Evolutionary conservation across 2,329 filamentous ascomycete genomes (phyloP).

Genomic region (Cadophora sp.): DNA sequence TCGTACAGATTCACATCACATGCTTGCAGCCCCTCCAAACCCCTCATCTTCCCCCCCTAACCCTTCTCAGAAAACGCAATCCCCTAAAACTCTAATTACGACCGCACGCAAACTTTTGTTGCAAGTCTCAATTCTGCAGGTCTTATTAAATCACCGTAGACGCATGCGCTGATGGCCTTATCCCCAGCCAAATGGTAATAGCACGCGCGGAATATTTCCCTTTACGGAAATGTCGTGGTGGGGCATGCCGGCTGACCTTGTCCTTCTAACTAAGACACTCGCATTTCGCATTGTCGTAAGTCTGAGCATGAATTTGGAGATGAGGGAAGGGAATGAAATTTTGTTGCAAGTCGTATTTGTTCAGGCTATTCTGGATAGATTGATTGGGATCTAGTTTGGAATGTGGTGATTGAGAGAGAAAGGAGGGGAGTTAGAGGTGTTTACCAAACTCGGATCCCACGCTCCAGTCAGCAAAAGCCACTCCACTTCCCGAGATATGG

Average conservation of each 20-base stretch:
- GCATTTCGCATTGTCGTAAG: too few relatives aligned
- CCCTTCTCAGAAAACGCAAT: neutral
- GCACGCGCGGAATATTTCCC: constrained; percentile 9
- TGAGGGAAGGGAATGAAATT: neutral
- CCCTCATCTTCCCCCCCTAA: neutral
- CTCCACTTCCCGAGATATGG: neutral
- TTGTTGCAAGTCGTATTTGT: constrained; percentile 1
- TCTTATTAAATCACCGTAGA: constrained; percentile 16
- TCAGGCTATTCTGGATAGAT: constrained; percentile 10
- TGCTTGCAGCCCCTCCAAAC: neutral
- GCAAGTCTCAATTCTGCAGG: constrained; percentile 9
- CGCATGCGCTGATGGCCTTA: neutral
- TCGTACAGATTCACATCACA: neutral
- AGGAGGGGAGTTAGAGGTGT: neutral
- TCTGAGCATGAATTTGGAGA: too few relatives aligned
- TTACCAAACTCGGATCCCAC: neutral
- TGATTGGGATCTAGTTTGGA: neutral
- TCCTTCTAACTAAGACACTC: neutral
- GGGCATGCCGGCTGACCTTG: constrained; percentile 7
- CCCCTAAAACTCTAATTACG: too few relatives aligned
- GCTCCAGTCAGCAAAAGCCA: neutral
- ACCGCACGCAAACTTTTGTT: constrained; percentile 3
- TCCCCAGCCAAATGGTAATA: constrained; percentile 8
- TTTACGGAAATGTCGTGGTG: constrained; percentile 8
- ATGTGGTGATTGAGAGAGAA: neutral